A percentile compares a stretch with the other conserved stretches of the same genome.
Evolutionary conservation across 768 basidiomycete species (phyloP).

Genomic region (Boletellus ananas): DNA sequence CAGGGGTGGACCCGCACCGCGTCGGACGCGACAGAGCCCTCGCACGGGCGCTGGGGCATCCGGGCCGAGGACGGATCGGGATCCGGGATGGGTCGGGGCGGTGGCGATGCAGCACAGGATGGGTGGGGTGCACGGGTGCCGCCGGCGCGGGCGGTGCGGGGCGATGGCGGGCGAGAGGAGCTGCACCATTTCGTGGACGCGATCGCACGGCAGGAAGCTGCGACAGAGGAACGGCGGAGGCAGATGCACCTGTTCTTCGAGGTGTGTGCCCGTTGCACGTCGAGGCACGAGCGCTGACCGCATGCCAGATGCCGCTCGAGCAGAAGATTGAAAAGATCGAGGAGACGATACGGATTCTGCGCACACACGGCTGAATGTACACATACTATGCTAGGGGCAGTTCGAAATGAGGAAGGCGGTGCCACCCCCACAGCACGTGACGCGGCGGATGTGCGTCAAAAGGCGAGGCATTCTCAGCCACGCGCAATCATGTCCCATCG

Average conservation of each 20-base stretch:
- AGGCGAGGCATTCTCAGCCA: background rate
- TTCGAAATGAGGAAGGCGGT: background rate
- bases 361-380: conserved; percentile 4
- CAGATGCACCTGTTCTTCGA: conserved; percentile 51
- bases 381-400: background rate
- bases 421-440: conserved; percentile 17
- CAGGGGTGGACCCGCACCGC: conserved; percentile 9
- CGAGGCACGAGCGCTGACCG: background rate
- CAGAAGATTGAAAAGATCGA: conserved; percentile 51
- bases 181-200: conserved; percentile 42
- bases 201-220: conserved; percentile 40
- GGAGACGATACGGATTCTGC: conserved; percentile 43
- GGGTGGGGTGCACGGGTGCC: background rate
- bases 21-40: conserved; percentile 23
- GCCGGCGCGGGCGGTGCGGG: background rate
- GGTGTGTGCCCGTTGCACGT: conserved; percentile 28
- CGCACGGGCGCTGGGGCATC: conserved; percentile 16
- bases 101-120: background rate
- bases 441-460: no score
- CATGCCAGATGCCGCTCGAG: conserved; percentile 50
- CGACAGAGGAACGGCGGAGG: conserved; percentile 36
- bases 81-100: background rate
- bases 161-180: conserved; percentile 10
- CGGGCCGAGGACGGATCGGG: conserved; percentile 3
- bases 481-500: conserved; percentile 20